These are phyloP conservation scores for Trichothecium roseum DNA, from an alignment of 2,329 filamentous ascomycete genomes.

Conservation along the genomic window DNA sequence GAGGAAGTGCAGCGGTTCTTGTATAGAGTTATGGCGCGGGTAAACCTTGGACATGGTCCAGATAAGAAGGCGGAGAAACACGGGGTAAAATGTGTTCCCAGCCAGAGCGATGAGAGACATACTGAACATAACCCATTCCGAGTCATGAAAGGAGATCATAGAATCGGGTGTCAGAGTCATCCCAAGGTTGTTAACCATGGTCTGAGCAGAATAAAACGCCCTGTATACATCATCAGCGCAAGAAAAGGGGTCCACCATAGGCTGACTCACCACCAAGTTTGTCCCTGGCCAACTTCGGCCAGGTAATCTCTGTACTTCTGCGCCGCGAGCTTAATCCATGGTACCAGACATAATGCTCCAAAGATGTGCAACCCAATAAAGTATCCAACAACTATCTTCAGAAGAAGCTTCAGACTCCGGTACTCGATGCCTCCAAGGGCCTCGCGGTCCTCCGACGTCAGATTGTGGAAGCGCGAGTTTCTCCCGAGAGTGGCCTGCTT, in stretches of 20 bases:
- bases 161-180: slow-evolving; percentile 45
- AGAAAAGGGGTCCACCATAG: neutral
- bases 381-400: slow-evolving; percentile 35
- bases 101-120: slow-evolving; percentile 38
- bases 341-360: slow-evolving; percentile 34
- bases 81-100: slow-evolving; percentile 46
- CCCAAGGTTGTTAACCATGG: slow-evolving; percentile 41
- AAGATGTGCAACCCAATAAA: slow-evolving; percentile 34
- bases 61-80: slow-evolving; percentile 46
- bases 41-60: slow-evolving; percentile 41
- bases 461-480: slow-evolving; percentile 33
- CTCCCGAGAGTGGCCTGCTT: slow-evolving; percentile 30
- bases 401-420: slow-evolving; percentile 33
- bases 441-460: slow-evolving; percentile 28
- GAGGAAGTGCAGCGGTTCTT: slow-evolving; percentile 41
- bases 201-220: slow-evolving; percentile 39
- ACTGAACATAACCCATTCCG: slow-evolving; percentile 30
- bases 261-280: slow-evolving; percentile 35
- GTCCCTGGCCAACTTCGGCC: slow-evolving; percentile 24
- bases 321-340: slow-evolving; percentile 32
- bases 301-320: slow-evolving; percentile 30
- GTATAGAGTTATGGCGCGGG: slow-evolving; percentile 24
- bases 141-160: slow-evolving; percentile 37
- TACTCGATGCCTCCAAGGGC: slow-evolving; percentile 43
- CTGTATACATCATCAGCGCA: slow-evolving; percentile 12